Evolutionary conservation across 495 filamentous ascomycete genomes (phyloP), one percentile per base, ranked within the genome.

Genomic region (Diplogelasinospora grovesii): DNA sequence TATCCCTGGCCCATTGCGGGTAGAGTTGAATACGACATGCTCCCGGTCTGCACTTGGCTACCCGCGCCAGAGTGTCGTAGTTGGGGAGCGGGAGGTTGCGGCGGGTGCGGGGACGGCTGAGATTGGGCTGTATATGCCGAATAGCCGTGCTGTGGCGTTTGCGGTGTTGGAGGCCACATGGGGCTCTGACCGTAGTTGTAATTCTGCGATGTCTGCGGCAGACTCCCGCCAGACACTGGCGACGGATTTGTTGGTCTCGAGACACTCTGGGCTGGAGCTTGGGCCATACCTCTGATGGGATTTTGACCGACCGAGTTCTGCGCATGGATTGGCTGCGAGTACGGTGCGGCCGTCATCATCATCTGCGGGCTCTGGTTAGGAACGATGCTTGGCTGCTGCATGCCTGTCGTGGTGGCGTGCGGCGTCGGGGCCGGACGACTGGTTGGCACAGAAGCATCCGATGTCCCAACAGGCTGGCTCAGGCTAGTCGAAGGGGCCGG

Each of bases 11-110:
- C 54, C 58, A 83, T 68, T 25, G 70, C 67, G 31, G 73, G 76
- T 71, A 83, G 80, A 4, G 70, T 66, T 16, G 74, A 63, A 42
- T 80, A 81, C 39, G 72, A 71, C 57, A 79, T 64, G 49, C 49
- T 64, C 43, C 61, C 69, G 37, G 74, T 68, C 49, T 79, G 74
- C 55, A 82, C 74, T 56, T 82, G 79, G 27, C 77, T 68, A 33
- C 60, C 75, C 46, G 48, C 73, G 61, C 56, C 69, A 46, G 64
- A 75, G 63, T 82, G 82, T 20, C 77, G 80, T 11, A 81, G 66
- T 43, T 80, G 79, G 19, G 77, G 73, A 21, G 75, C 70, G 5
- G 70, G 74, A 24, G 78, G 76, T 14, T 76, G 74, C 19, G 75
- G 69, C 11, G 71, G 69, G 35, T 77, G 73, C 25, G 63, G 77